Conservation (phyloP, 1,139 yeast species). For the Blastobotrys raffinosifermentans region DNA sequence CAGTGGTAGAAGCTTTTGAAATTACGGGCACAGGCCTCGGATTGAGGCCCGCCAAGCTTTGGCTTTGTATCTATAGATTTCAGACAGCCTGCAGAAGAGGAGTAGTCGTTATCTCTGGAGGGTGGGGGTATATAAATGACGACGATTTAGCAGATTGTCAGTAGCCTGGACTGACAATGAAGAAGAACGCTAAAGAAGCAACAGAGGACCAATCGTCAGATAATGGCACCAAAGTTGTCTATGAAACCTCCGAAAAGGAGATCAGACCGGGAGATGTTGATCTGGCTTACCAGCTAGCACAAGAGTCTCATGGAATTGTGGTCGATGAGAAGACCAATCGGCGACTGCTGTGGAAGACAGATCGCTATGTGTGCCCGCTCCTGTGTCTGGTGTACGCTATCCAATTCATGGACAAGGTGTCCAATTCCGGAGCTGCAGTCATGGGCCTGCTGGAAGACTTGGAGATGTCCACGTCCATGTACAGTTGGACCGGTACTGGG, state of each 20-base stretch:
- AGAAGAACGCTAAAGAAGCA: no score
- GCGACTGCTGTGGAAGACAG: constrained; percentile 46
- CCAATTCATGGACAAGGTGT: constrained; percentile 61
- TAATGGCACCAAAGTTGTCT: not conserved
- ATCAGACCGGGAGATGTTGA: constrained; percentile 7
- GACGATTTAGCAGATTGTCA: no score
- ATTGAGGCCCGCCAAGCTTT: no score
- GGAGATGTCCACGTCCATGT: constrained; percentile 32
- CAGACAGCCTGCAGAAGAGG: no score
- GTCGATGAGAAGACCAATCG: constrained; percentile 20
- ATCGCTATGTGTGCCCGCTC: constrained; percentile 47
- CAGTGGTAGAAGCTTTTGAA: no score
- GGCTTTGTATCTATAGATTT: no score
- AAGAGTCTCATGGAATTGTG: constrained; percentile 17
- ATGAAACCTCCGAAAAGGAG: not conserved
- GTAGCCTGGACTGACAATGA: no score
- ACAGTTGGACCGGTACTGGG: constrained; percentile 44
- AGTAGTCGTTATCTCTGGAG: no score
- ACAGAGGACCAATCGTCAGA: not conserved
- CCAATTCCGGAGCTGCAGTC: constrained; percentile 53
- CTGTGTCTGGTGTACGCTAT: constrained; percentile 50
- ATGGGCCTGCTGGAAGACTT: constrained; percentile 45
- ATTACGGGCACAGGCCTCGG: no score
- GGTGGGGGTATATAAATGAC: no score
- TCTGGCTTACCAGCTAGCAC: constrained; percentile 17